These are phyloP conservation scores for Xylaria sp. DNA, from an alignment of 2,329 filamentous ascomycete species.

Conservation along the genomic window DNA sequence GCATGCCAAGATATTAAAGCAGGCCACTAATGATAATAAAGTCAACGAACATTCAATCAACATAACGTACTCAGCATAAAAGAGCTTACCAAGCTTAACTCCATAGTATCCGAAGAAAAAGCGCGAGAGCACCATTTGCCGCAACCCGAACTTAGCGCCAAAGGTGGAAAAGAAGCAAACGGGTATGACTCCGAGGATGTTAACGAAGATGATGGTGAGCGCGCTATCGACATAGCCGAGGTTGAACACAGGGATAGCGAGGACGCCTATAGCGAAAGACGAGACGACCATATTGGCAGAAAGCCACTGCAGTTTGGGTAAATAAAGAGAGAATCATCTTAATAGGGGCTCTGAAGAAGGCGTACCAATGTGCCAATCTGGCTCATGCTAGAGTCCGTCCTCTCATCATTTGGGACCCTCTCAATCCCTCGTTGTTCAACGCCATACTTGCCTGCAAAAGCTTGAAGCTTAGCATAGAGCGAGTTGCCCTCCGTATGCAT, in stretches of 20 bases:
- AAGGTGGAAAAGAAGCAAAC: constrained; percentile 84
- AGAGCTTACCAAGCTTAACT: constrained; percentile 70
- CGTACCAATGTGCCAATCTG: constrained; percentile 79
- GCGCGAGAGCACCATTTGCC: constrained; percentile 83
- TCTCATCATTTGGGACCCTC: constrained; percentile 76
- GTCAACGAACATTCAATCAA: constrained; percentile 9
- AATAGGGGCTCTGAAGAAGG: neutral
- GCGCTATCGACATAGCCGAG: constrained; percentile 80
- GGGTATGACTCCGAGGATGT: constrained; percentile 76
- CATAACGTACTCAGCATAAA: constrained; percentile 35
- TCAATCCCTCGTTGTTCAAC: constrained; percentile 82
- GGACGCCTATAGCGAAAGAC: constrained; percentile 79
- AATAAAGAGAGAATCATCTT: constrained; percentile 9
- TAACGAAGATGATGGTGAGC: constrained; percentile 79
- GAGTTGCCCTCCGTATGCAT: constrained; percentile 37
- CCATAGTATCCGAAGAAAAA: constrained; percentile 80
- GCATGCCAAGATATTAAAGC: constrained; percentile 77
- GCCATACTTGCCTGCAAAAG: constrained; percentile 71
- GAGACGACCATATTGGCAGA: constrained; percentile 83
- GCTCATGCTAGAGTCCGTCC: constrained; percentile 71
- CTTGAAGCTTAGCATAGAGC: constrained; percentile 59
- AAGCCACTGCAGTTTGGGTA: constrained; percentile 68
- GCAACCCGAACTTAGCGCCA: constrained; percentile 77
- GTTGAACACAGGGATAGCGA: constrained; percentile 73
- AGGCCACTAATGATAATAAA: constrained; percentile 61